These are phyloP conservation scores for Colletotrichum horii DNA, from an alignment of 2,329 filamentous ascomycete species.

Conservation along the genomic window DNA sequence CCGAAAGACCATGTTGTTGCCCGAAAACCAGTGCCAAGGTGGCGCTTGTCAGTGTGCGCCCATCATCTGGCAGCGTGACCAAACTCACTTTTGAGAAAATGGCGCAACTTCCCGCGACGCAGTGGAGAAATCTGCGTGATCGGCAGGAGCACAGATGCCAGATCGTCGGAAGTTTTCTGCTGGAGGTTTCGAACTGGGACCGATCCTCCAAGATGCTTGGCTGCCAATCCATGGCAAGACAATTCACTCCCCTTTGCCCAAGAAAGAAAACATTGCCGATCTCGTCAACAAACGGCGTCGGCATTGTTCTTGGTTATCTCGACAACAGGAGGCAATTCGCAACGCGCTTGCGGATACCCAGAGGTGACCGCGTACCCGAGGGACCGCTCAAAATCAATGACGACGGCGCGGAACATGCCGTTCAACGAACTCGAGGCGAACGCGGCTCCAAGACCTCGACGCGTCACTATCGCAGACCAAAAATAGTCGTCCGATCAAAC, in stretches of 20 bases:
- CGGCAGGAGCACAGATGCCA: not conserved
- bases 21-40: conserved; percentile 4
- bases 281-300: not conserved
- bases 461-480: not conserved
- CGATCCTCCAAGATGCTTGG: not conserved
- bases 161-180: not conserved
- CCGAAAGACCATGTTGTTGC: not conserved
- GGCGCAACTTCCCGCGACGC: not conserved
- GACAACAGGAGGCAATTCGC: not conserved
- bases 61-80: not conserved
- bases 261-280: not conserved
- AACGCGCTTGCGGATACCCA: not conserved
- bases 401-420: not conserved
- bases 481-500: not conserved
- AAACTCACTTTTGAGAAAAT: not conserved
- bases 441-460: not conserved
- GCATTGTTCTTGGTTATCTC: not conserved
- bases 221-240: not conserved
- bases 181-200: not conserved
- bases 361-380: not conserved
- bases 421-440: not conserved
- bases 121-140: not conserved
- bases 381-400: not conserved
- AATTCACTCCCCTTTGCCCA: not conserved
- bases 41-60: conserved; percentile 8